Conservation (phyloP, 495 filamentous ascomycete species). For the Letharia columbiana region DNA sequence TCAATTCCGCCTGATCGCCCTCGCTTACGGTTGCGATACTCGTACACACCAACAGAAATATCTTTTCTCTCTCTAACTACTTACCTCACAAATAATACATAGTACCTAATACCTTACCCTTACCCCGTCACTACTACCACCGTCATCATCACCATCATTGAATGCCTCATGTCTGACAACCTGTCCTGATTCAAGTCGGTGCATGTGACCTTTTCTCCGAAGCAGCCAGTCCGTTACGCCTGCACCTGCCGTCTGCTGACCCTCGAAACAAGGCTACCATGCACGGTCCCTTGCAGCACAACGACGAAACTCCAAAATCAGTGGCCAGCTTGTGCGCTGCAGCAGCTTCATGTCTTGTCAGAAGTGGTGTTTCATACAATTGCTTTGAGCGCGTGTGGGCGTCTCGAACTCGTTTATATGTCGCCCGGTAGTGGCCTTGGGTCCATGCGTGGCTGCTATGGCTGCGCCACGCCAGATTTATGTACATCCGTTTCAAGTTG, state of each 20-base stretch:
- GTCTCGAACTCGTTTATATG: background rate
- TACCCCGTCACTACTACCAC: too few relatives aligned
- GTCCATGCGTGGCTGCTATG: conserved; percentile 4
- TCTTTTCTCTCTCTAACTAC: too few relatives aligned
- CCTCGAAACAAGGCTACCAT: background rate
- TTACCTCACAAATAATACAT: too few relatives aligned
- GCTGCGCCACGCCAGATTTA: conserved; percentile 12
- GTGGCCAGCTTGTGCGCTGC: conserved; percentile 8
- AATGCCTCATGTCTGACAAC: background rate
- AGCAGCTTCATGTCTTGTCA: background rate
- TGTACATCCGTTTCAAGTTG: background rate
- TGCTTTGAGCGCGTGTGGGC: conserved; percentile 12
- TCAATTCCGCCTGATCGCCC: conserved; percentile 10
- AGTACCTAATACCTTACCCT: too few relatives aligned
- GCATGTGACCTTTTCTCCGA: background rate
- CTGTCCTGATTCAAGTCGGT: background rate
- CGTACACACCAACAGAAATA: background rate
- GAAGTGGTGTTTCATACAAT: conserved; percentile 8
- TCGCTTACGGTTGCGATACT: background rate
- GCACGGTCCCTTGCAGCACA: background rate
- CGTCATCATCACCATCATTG: too few relatives aligned
- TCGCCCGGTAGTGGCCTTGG: background rate
- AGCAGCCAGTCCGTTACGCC: background rate
- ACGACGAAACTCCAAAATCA: background rate
- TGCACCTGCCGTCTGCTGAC: background rate